Evolutionary conservation across 345 rosid genomes (phyloP).

Genomic region (Melaleuca alternifolia): DNA sequence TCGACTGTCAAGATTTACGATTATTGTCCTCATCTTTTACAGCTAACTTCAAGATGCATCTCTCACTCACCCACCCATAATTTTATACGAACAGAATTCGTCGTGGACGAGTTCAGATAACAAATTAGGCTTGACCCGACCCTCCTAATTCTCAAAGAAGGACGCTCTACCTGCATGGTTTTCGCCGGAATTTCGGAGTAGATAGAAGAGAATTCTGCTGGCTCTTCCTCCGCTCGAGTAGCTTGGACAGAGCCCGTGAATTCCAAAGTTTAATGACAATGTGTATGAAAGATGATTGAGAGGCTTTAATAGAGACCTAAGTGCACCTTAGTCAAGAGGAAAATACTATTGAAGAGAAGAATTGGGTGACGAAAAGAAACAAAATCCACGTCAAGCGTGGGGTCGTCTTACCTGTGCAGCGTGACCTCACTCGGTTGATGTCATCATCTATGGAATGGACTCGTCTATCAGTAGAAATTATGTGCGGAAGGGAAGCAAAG

Average conservation of each 20-base stretch:
- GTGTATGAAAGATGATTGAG: neutral
- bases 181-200: neutral
- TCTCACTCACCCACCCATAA: neutral
- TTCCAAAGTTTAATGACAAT: neutral
- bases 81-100: neutral
- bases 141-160: neutral
- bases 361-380: neutral
- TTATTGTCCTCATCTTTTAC: neutral
- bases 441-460: neutral
- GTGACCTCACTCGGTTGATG: neutral
- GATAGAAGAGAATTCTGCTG: neutral
- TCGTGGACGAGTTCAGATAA: neutral
- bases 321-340: neutral
- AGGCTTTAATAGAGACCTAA: neutral
- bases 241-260: neutral
- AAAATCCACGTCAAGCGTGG: neutral
- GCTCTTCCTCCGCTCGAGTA: neutral
- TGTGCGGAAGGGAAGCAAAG: neutral
- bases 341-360: neutral
- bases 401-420: neutral
- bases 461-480: neutral
- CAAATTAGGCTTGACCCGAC: neutral
- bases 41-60: neutral
- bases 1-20: neutral
- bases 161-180: neutral